Conservation (phyloP, 306 rosid species). For the Lathyrus oleraceus region DNA sequence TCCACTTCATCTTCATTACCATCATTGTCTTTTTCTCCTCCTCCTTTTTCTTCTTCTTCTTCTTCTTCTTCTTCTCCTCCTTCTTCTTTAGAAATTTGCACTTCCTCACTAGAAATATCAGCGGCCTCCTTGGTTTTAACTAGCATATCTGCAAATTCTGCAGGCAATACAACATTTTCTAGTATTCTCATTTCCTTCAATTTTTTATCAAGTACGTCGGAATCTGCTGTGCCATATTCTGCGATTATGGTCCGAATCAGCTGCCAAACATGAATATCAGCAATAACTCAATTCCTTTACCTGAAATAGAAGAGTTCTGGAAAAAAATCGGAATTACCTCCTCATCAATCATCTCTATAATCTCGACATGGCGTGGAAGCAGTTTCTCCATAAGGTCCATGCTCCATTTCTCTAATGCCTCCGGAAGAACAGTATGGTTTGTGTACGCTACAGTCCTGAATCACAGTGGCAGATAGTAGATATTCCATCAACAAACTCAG, state of each 20-base stretch:
- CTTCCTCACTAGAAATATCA: constrained; percentile 41
- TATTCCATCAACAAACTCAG: constrained; percentile 36
- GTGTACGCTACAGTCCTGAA: constrained; percentile 94
- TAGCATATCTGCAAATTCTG: constrained; percentile 57
- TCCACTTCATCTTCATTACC: constrained; percentile 27
- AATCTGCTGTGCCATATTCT: constrained; percentile 70
- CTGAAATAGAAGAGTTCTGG: constrained; percentile 8
- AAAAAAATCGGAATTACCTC: constrained; percentile 58
- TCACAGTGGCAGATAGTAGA: constrained; percentile 34
- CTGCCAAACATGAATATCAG: constrained; percentile 57
- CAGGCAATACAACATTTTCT: constrained; percentile 89
- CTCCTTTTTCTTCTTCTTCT: too few species aligned
- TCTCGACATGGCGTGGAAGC: constrained; percentile 97
- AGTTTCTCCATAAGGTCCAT: constrained; percentile 81
- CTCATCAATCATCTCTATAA: constrained; percentile 84
- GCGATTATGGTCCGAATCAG: constrained; percentile 65
- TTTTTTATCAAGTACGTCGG: constrained; percentile 62
- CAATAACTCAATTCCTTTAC: constrained; percentile 27
- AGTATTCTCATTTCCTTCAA: constrained; percentile 88
- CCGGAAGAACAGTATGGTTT: constrained; percentile 97
- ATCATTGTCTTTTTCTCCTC: background rate
- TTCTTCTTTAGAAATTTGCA: constrained; percentile 44
- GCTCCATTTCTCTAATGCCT: constrained; percentile 99
- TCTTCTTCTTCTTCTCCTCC: constrained; percentile 7
- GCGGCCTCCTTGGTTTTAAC: constrained; percentile 52